phyloP scores from a whole-genome alignment of 1,284 basidiomycete genomes.

The Somion occarium region DNA sequence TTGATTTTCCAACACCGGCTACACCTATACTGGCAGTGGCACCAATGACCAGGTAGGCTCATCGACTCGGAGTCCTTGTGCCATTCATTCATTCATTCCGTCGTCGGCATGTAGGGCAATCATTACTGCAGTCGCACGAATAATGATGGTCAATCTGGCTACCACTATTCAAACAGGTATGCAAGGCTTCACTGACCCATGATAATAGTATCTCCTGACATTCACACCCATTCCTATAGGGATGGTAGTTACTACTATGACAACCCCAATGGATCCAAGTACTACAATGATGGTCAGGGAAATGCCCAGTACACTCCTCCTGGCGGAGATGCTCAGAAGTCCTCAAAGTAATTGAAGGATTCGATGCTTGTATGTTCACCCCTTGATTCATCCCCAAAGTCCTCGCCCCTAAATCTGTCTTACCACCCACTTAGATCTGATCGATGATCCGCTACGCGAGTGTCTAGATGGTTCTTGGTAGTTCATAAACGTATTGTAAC shows the following conservation, averaged over 20 bases:
- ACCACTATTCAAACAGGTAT: conserved; percentile 27
- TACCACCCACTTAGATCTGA: not conserved
- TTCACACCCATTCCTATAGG: conserved; percentile 8
- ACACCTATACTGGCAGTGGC: conserved; percentile 18
- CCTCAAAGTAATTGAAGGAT: conserved; percentile 12
- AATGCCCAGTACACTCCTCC: conserved; percentile 17
- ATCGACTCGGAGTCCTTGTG: not conserved
- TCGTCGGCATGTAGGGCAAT: conserved; percentile 20
- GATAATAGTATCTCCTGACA: too few relatives aligned
- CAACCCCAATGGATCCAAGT: conserved; percentile 21
- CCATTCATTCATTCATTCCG: not conserved
- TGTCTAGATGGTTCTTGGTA: too few relatives aligned
- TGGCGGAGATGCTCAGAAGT: conserved; percentile 10
- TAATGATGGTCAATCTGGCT: conserved; percentile 18
- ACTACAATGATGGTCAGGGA: conserved; percentile 21
- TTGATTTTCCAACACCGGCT: too few relatives aligned
- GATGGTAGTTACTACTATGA: conserved; percentile 24
- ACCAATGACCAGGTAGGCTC: conserved; percentile 21
- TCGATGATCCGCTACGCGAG: too few relatives aligned
- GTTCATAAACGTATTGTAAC: too few relatives aligned
- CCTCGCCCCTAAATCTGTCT: not conserved
- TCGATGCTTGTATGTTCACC: not conserved
- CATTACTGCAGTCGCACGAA: conserved; percentile 21
- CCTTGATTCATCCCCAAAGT: not conserved
- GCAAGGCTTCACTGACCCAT: not conserved